Evolutionary conservation across 179 eudicot species (phyloP).

Genomic region (Carnegiea gigantea): DNA sequence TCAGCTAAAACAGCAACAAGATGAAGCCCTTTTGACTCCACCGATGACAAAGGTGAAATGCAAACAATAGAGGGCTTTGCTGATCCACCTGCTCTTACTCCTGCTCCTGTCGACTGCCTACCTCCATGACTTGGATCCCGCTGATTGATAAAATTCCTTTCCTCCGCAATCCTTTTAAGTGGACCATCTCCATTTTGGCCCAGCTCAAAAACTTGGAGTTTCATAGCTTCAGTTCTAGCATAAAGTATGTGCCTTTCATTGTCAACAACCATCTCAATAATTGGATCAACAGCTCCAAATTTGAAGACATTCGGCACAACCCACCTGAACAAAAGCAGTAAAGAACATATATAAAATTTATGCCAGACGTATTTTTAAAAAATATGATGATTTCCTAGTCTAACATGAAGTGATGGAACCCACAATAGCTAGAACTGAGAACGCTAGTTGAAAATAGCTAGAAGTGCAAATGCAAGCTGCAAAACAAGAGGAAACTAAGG

Average conservation of each 20-base stretch:
- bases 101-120: constrained; percentile 74
- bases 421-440: not conserved
- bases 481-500: not conserved
- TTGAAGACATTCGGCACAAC: constrained; percentile 93
- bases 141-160: constrained; percentile 80
- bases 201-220: constrained; percentile 82
- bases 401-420: not conserved
- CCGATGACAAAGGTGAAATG: constrained; percentile 82
- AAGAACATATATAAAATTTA: not conserved
- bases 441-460: not conserved
- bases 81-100: constrained; percentile 60
- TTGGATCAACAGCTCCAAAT: constrained; percentile 96
- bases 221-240: constrained; percentile 95
- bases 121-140: constrained; percentile 64
- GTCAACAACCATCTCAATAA: constrained; percentile 94
- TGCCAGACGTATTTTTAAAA: not conserved
- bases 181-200: constrained; percentile 80
- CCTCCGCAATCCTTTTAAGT: constrained; percentile 87
- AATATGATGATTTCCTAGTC: not conserved
- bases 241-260: constrained; percentile 87
- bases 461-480: not conserved
- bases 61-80: constrained; percentile 75
- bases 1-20: constrained; percentile 95
- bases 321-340: constrained; percentile 65
- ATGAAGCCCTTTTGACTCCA: constrained; percentile 93